phyloP scores from a whole-genome alignment of 352 stramenopile genomes.

The Pythium brachiatum region DNA sequence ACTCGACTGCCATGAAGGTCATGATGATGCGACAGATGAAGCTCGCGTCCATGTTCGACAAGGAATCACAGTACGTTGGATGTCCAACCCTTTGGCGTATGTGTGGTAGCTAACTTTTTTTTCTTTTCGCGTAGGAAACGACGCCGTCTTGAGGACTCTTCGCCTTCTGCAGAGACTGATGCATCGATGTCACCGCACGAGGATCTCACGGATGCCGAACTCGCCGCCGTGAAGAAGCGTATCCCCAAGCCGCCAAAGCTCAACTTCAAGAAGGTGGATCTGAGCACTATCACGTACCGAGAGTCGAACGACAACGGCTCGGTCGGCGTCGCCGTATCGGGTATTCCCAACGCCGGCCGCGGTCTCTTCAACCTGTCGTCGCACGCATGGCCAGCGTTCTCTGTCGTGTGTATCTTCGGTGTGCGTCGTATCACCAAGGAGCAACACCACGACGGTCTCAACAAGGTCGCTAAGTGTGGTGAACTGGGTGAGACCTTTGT shows the following conservation, averaged over 20 bases:
- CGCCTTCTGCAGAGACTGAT: slow-evolving; percentile 61
- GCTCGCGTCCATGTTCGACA: slow-evolving; percentile 65
- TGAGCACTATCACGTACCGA: slow-evolving; percentile 80
- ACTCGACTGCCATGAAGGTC: slow-evolving; percentile 83
- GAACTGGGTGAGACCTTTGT: slow-evolving; percentile 87
- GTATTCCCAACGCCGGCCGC: slow-evolving; percentile 78
- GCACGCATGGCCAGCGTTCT: slow-evolving; percentile 83
- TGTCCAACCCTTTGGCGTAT: too few relatives aligned
- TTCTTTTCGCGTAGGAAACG: slow-evolving; percentile 54
- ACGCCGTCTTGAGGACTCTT: slow-evolving; percentile 61
- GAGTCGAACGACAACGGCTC: slow-evolving; percentile 87
- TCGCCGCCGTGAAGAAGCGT: slow-evolving; percentile 71
- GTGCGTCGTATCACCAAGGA: slow-evolving; percentile 84
- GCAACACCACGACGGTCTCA: slow-evolving; percentile 84
- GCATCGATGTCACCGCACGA: slow-evolving; percentile 58
- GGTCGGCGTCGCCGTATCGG: slow-evolving; percentile 78
- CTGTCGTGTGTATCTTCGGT: slow-evolving; percentile 87
- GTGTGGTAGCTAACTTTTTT: neutral
- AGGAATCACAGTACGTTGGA: slow-evolving; percentile 70
- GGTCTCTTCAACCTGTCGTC: slow-evolving; percentile 82
- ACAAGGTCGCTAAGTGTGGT: slow-evolving; percentile 82
- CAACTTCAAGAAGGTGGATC: slow-evolving; percentile 81
- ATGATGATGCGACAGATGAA: slow-evolving; percentile 87
- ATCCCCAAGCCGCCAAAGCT: slow-evolving; percentile 85
- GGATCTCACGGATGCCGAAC: slow-evolving; percentile 77